Conservation (phyloP, 179 eudicot genomes). For the Sideroxylon spinosum region DNA sequence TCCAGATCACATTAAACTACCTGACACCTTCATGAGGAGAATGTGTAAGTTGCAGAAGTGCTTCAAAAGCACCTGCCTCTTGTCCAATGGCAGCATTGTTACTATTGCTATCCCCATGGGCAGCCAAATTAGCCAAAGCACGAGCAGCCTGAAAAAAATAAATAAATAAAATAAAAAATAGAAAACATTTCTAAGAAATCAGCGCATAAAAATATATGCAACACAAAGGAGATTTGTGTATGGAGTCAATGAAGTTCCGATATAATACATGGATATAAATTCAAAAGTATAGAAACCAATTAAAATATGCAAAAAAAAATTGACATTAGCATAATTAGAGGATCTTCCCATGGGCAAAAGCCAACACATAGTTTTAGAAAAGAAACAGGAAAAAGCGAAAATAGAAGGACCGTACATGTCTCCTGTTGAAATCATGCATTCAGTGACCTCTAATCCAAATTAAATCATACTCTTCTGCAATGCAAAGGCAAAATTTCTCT, state of each 20-base stretch:
- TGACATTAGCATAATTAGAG: neutral
- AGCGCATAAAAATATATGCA: neutral
- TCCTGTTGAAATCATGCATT: no score
- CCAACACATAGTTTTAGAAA: neutral
- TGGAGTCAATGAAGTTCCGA: neutral
- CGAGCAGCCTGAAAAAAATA: constrained; percentile 71
- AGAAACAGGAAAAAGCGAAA: neutral
- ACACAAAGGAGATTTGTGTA: no score
- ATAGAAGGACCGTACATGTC: no score
- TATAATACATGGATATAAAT: neutral
- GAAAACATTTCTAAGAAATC: neutral
- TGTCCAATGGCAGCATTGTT: constrained; percentile 92
- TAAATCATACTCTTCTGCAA: no score
- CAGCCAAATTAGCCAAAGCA: constrained; percentile 90
- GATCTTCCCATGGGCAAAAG: neutral
- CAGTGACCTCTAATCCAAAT: no score
- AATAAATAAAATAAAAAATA: neutral
- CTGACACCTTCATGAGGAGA: constrained; percentile 97
- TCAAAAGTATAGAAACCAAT: neutral
- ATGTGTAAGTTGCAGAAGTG: constrained; percentile 77
- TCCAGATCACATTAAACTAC: constrained; percentile 30
- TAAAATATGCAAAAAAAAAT: neutral
- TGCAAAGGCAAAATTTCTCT: no score
- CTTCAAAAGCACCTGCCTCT: constrained; percentile 96
- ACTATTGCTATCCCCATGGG: constrained; percentile 85